Conservation (phyloP, 1,139 yeast species). For the Yamadazyma taylorii region DNA sequence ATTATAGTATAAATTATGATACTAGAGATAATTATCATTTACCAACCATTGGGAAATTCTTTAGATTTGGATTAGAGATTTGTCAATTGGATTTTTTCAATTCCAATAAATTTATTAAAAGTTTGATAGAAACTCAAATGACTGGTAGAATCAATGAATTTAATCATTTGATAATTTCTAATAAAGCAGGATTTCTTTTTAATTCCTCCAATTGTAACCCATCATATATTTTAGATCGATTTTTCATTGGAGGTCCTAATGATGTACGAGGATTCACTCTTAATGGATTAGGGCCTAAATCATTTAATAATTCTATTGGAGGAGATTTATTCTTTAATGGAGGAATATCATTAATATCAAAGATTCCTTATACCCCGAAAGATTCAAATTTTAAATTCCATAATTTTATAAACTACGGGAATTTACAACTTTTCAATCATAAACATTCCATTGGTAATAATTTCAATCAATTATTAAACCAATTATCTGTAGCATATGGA, state of each 20-base stretch:
- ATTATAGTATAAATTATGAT: conserved; percentile 54
- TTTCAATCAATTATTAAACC: conserved; percentile 25
- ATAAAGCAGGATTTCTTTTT: conserved; percentile 54
- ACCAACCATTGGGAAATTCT: conserved; percentile 57
- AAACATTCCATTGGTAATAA: conserved; percentile 11
- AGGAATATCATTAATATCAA: conserved; percentile 67
- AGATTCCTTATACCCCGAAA: conserved; percentile 56
- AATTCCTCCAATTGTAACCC: conserved; percentile 33
- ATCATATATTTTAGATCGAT: conserved; percentile 59
- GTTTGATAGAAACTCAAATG: conserved; percentile 47
- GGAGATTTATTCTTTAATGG: conserved; percentile 76
- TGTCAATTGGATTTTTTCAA: conserved; percentile 42
- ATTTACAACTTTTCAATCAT: conserved; percentile 31
- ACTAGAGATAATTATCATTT: conserved; percentile 54
- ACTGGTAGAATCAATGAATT: conserved; percentile 28
- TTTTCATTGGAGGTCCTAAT: conserved; percentile 71
- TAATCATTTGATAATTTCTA: conserved; percentile 40
- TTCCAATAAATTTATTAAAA: conserved; percentile 40
- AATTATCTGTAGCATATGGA: conserved; percentile 61
- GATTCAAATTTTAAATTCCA: conserved; percentile 71
- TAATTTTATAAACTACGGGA: conserved; percentile 72
- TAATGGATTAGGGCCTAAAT: conserved; percentile 88
- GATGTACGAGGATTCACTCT: conserved; percentile 74
- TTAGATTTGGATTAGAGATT: conserved; percentile 58
- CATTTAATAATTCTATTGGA: conserved; percentile 60